Conservation (phyloP, 2,329 filamentous ascomycete species). For the Penicillium sumatraense region DNA sequence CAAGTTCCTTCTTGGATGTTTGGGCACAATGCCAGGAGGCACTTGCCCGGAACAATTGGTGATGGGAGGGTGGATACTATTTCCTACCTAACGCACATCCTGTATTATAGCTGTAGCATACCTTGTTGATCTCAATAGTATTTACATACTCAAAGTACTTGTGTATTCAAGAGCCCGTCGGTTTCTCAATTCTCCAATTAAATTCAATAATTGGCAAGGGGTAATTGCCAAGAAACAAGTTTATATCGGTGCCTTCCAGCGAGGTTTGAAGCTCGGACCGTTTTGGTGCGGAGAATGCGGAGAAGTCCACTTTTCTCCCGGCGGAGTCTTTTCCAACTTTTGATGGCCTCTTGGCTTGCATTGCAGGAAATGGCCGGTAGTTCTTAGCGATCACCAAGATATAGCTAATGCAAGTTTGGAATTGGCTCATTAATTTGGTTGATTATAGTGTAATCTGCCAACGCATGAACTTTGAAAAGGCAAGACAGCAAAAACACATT, state of each 20-base stretch:
- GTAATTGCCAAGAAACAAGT: not conserved
- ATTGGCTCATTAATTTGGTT: no score
- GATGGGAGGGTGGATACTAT: not conserved
- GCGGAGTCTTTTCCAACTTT: not conserved
- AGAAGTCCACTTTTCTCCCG: not conserved
- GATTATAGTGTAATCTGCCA: no score
- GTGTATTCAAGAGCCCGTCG: constrained; percentile 2
- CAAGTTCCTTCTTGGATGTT: constrained; percentile 22
- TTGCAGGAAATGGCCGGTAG: not conserved
- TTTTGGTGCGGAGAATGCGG: not conserved
- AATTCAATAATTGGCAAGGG: constrained; percentile 5
- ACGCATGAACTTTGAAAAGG: no score
- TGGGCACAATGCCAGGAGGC: constrained; percentile 31
- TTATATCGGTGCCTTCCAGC: not conserved
- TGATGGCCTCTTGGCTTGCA: not conserved
- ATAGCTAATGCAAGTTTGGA: not conserved
- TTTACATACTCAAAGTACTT: no score
- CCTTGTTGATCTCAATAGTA: not conserved
- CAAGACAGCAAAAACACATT: no score
- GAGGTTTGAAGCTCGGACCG: not conserved
- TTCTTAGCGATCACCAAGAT: not conserved
- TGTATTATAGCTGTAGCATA: constrained; percentile 10
- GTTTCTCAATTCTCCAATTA: constrained; percentile 8
- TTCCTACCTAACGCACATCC: not conserved
- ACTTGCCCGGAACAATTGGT: constrained; percentile 5